These are phyloP conservation scores for Candida ponderosae DNA, from an alignment of 805 yeast species.

Conservation along the genomic window DNA sequence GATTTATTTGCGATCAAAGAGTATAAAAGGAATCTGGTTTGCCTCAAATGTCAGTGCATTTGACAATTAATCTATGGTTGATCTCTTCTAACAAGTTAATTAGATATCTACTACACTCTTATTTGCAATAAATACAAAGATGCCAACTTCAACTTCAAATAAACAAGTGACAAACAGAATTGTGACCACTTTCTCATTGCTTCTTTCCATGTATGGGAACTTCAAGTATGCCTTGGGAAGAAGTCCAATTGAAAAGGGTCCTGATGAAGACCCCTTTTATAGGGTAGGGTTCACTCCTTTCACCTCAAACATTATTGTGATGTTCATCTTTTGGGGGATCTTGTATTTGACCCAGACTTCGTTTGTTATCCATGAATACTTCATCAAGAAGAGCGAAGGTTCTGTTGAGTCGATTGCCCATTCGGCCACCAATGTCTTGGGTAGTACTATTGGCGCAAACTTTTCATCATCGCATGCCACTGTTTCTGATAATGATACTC, in stretches of 20 bases:
- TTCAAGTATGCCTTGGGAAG: constrained; percentile 51
- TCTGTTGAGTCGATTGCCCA: too few species aligned
- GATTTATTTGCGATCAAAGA: too few species aligned
- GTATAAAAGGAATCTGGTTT: too few species aligned
- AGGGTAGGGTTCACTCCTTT: constrained; percentile 63
- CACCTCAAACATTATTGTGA: constrained; percentile 44
- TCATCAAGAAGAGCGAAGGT: constrained; percentile 4
- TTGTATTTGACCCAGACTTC: constrained; percentile 44
- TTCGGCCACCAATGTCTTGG: constrained; percentile 4
- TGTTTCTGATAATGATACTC: constrained; percentile 15
- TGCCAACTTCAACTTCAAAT: too few species aligned
- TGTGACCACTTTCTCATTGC: constrained; percentile 44
- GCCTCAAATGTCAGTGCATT: too few species aligned
- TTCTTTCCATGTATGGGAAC: constrained; percentile 48
- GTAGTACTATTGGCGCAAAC: not conserved
- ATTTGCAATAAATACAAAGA: not conserved
- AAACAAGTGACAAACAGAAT: constrained; percentile 33
- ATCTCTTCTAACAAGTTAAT: not conserved
- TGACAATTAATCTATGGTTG: not conserved
- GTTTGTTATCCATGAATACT: constrained; percentile 39
- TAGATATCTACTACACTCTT: not conserved
- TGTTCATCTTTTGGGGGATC: constrained; percentile 51
- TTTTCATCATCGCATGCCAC: too few species aligned
- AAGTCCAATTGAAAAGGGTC: constrained; percentile 33
- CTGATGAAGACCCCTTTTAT: constrained; percentile 34